Percentiles rank a stretch among this genome's conserved stretches.
phyloP scores from a whole-genome alignment of 2,329 filamentous ascomycete genomes.

The Epichloe typhina region DNA sequence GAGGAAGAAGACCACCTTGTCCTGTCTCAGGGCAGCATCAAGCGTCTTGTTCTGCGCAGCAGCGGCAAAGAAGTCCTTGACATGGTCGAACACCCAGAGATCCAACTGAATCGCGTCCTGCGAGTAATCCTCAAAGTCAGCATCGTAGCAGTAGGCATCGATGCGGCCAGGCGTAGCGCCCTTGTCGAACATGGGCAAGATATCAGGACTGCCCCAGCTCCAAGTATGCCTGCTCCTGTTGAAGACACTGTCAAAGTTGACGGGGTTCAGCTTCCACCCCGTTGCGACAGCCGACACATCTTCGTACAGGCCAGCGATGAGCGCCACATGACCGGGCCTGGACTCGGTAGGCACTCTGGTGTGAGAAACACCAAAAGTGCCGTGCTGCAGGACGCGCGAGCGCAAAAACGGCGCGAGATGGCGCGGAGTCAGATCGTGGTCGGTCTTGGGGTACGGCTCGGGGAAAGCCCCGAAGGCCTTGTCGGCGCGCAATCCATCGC shows the following conservation, averaged over 20 bases:
- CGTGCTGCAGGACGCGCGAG: constrained; percentile 74
- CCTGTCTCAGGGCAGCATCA: constrained; percentile 57
- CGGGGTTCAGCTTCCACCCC: constrained; percentile 96
- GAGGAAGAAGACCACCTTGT: constrained; percentile 89
- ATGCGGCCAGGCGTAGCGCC: constrained; percentile 82
- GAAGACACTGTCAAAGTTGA: constrained; percentile 98
- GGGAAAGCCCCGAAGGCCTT: constrained; percentile 93
- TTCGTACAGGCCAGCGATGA: constrained; percentile 94
- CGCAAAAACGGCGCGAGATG: constrained; percentile 85
- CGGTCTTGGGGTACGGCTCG: constrained; percentile 61
- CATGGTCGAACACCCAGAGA: constrained; percentile 89
- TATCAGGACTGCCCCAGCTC: constrained; percentile 98
- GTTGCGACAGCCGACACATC: constrained; percentile 96
- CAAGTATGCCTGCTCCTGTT: constrained; percentile 93
- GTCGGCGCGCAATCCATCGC: constrained; percentile 88
- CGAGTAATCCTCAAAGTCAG: constrained; percentile 84
- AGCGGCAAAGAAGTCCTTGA: constrained; percentile 72
- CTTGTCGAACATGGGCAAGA: constrained; percentile 90
- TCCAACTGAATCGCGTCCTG: constrained; percentile 70
- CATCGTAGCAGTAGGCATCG: constrained; percentile 71
- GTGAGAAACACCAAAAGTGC: constrained; percentile 94
- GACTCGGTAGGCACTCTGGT: constrained; percentile 96
- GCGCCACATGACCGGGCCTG: constrained; percentile 84
- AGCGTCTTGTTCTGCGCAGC: constrained; percentile 69
- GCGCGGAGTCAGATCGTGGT: constrained; percentile 55